phyloP scores from a whole-genome alignment of 371 early-diverging fungal genomes.

The Mortierella sp. region DNA sequence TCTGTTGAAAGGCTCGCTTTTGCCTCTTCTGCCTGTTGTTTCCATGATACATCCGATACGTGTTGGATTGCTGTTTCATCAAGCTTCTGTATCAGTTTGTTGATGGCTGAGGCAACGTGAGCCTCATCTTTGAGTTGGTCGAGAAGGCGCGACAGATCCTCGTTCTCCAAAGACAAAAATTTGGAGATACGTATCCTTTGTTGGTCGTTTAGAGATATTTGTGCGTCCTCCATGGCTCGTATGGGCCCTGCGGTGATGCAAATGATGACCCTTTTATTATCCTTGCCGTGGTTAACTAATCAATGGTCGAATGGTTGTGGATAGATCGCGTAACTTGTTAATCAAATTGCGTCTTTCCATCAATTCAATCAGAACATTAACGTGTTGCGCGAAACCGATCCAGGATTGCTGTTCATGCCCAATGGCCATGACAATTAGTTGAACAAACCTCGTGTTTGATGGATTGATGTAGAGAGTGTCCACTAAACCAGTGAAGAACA shows the following conservation, averaged over 20 bases:
- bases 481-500: background rate
- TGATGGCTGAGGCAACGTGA: conserved; percentile 13
- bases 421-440: background rate
- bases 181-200: conserved; percentile 42
- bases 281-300: conserved; percentile 6
- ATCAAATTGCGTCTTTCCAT: background rate
- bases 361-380: too few species aligned
- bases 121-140: conserved; percentile 28
- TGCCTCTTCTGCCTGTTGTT: conserved; percentile 36
- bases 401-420: background rate
- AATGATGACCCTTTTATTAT: background rate
- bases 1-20: conserved; percentile 22
- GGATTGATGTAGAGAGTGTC: background rate
- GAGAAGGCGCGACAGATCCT: conserved; percentile 32
- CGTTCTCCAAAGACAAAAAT: conserved; percentile 29
- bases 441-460: background rate
- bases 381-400: background rate
- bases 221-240: conserved; percentile 43
- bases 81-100: conserved; percentile 28
- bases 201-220: conserved; percentile 28
- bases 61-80: conserved; percentile 26
- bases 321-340: background rate
- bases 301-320: conserved; percentile 1
- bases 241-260: conserved; percentile 3
- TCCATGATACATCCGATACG: conserved; percentile 33